Base-by-base conservation (phyloP, 345 rosid genomes). In the Pugionium cornutum region DNA sequence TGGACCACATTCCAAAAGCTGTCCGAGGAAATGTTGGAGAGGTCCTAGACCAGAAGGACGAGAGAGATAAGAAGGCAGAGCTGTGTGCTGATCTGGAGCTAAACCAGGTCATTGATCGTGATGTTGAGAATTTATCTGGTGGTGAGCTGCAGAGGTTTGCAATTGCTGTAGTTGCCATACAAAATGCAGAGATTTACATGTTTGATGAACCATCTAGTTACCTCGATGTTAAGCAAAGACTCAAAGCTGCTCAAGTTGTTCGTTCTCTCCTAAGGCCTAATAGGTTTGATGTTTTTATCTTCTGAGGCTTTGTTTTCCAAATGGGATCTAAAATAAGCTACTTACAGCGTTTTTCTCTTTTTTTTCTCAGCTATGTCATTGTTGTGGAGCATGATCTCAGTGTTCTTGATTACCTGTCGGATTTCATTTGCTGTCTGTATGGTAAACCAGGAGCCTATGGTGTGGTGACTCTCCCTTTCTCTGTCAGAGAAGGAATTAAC, bases 121-220 rank as follows among this genome's bases (percentile, higher is more conserved):
- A 9, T 5, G 35, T 18, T 9, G 3, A 1, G 41, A 8, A 40
- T 4, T 2, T 57, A 40, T 57, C 48, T 57, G 62, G 62, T 57
- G 62, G 62, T 28, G 62, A 57, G 62, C 48, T 57, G 4, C 62
- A 57, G 48, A 40, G 62, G 48, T 57, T 57, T 41, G 62, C 62
- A 3, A 57, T 57, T 57, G 62, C 62, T 9, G 48, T 18, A 1
- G 36, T 28, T 28, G 43, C 31, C 36, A 1, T 57, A 0, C n/a
- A 40, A 44, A 28, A 57, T 8, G 62, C 62, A 1, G 48, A 2
- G 9, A 57, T 40, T 9, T 57, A 57, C 35, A 41, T 57, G 62
- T 57, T 57, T 57, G 62, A 57, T 57, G 62, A 57, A 6, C 62
- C 62, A 10, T 57, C 62, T 2, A 57, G 47, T 10, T 57, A 4